Base-by-base conservation (phyloP, 129 eudicot genomes). In the Chrysanthemum seticuspe region DNA sequence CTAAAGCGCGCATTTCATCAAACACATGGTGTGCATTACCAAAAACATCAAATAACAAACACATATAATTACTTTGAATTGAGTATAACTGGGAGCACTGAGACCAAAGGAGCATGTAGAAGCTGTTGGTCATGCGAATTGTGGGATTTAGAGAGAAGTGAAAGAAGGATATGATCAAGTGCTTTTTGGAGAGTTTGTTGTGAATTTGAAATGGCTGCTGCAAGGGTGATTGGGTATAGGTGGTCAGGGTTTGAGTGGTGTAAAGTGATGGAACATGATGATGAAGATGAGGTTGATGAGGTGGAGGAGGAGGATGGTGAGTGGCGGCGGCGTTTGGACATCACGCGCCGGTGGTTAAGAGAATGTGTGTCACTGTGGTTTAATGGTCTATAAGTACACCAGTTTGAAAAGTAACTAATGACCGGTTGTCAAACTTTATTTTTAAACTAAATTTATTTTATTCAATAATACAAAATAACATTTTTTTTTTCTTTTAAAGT, bases 41-140 rank as follows among this genome's bases (percentile, higher is more conserved):
- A 19, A 19, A 19, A 19, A 19, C 21, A 19, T 19, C 4, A 29
- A 29, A 4, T 29, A 29, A 29, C 3, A 29, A 19, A 19, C 21
- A 23, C 25, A 23, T 23, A 31, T 31, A 31, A 31, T 31, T 31
- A 88, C 96, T 62, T 77, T 67, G 84, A 85, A 71, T 62, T 76
- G 81, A 86, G 70, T 21, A 89, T 76, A 65, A 74, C 50, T 0
- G 96, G 91, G 31, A 86, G 82, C 68, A 89, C 77, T 36, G 89
- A 83, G 71, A 84, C 56, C 45, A 86, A 60, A 34, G 81, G 74
- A 8, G 77, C 9, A 74, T 51, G 74, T 7, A 58, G 83, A 71
- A 36, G 44, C 10, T 18, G 64, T n/a, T 70, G 10, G 3, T 31
- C 36, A 49, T 64, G 68, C 16, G 74, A 61, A 57, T 55, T 31